Percentiles rank a stretch among this genome's conserved stretches.
These are phyloP conservation scores for Erodium trifolium DNA, from an alignment of 441 rosid species.

Conservation along the genomic window DNA sequence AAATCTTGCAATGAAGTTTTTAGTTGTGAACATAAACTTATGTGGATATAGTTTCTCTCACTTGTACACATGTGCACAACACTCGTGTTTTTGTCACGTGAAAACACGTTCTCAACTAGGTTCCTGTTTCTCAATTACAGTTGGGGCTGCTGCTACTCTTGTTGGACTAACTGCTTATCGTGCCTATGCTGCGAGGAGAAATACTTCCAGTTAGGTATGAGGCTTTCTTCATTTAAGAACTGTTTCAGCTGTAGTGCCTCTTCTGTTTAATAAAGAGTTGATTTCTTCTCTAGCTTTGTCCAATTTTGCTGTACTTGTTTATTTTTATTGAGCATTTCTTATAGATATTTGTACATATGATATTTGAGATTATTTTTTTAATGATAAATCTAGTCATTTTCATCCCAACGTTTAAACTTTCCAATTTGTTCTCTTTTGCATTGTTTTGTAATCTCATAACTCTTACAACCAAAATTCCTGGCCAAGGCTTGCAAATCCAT, in stretches of 20 bases:
- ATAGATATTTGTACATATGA: slow-evolving; percentile 14
- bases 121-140: slow-evolving; percentile 29
- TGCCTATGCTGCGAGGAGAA: slow-evolving; percentile 52
- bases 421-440: not conserved
- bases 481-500: not conserved
- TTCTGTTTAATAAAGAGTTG: slow-evolving; percentile 16
- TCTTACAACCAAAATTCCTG: not conserved
- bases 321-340: slow-evolving; percentile 10
- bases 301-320: not conserved
- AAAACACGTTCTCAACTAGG: slow-evolving; percentile 10
- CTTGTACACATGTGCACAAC: too few relatives aligned
- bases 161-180: slow-evolving; percentile 64
- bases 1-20: too few relatives aligned
- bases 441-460: not conserved
- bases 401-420: not conserved
- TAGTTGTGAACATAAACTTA: too few relatives aligned
- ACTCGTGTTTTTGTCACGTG: too few relatives aligned
- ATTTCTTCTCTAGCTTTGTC: slow-evolving; percentile 7
- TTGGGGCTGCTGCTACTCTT: slow-evolving; percentile 51
- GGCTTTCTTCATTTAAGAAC: slow-evolving; percentile 5
- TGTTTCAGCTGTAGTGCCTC: slow-evolving; percentile 5
- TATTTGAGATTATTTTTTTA: slow-evolving; percentile 6
- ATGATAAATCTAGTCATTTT: not conserved
- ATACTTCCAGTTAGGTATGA: slow-evolving; percentile 21
- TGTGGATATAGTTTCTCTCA: too few relatives aligned